Conservation (phyloP, 495 filamentous ascomycete genomes). For the Pyronema omphalodes region DNA sequence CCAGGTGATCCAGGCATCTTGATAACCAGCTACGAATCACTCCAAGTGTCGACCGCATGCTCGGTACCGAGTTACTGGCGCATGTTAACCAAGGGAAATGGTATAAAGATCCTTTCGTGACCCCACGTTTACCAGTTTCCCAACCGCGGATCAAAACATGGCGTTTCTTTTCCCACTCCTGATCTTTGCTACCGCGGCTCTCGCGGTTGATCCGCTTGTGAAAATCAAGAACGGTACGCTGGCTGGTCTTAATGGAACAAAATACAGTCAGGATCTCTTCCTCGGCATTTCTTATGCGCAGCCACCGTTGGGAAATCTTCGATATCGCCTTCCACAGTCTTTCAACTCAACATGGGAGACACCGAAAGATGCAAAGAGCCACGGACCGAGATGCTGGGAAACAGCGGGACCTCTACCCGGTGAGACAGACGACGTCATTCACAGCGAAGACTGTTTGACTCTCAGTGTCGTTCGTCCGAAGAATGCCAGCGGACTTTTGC, state of each 20-base stretch:
- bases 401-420: background rate
- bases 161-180: background rate
- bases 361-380: background rate
- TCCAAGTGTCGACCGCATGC: too few relatives aligned
- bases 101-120: too few relatives aligned
- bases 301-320: constrained; percentile 4
- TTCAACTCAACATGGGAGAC: too few relatives aligned
- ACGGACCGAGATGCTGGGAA: background rate
- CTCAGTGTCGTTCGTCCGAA: constrained; percentile 2
- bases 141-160: too few relatives aligned
- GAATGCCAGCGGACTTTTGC: background rate
- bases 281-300: constrained; percentile 33
- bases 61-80: too few relatives aligned
- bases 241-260: constrained; percentile 23
- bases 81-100: too few relatives aligned
- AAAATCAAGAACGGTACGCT: constrained; percentile 28
- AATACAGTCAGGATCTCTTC: constrained; percentile 32
- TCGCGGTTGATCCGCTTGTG: constrained; percentile 4
- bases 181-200: background rate
- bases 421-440: background rate
- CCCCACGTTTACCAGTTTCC: too few relatives aligned
- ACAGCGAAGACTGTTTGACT: constrained; percentile 3
- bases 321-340: too few relatives aligned
- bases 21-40: too few relatives aligned
- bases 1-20: too few relatives aligned